These are phyloP conservation scores for Marasmius fiardii DNA, from an alignment of 1,284 basidiomycete genomes.

Conservation along the genomic window DNA sequence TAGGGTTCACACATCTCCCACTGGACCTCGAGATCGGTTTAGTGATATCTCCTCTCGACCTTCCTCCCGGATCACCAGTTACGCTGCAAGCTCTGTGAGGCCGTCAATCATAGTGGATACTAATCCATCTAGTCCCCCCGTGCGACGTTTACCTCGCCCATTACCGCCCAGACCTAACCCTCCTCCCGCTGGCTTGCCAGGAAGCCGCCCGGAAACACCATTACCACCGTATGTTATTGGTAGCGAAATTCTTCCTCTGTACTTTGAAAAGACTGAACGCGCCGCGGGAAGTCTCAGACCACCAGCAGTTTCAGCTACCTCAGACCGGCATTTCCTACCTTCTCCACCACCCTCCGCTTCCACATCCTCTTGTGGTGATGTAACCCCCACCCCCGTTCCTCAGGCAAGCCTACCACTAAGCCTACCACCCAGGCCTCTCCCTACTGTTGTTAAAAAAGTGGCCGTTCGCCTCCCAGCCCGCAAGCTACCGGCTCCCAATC, in stretches of 20 bases:
- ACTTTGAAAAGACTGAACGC: background rate
- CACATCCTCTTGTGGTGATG: background rate
- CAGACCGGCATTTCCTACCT: background rate
- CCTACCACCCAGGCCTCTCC: background rate
- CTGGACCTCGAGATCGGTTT: constrained; percentile 6
- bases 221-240: background rate
- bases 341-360: background rate
- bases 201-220: background rate
- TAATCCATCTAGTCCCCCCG: background rate
- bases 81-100: background rate
- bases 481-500: background rate
- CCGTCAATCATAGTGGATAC: background rate
- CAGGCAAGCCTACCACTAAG: background rate
- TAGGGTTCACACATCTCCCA: background rate
- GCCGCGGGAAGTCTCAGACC: background rate
- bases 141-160: background rate
- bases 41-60: background rate
- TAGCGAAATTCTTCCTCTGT: background rate
- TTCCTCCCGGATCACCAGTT: background rate
- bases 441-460: background rate
- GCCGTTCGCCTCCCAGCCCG: background rate
- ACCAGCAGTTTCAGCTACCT: background rate
- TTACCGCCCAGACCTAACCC: background rate
- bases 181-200: background rate
- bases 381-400: background rate